Evolutionary conservation across 371 early-diverging fungal genomes (phyloP).

Genomic region (Mortierella sp.): DNA sequence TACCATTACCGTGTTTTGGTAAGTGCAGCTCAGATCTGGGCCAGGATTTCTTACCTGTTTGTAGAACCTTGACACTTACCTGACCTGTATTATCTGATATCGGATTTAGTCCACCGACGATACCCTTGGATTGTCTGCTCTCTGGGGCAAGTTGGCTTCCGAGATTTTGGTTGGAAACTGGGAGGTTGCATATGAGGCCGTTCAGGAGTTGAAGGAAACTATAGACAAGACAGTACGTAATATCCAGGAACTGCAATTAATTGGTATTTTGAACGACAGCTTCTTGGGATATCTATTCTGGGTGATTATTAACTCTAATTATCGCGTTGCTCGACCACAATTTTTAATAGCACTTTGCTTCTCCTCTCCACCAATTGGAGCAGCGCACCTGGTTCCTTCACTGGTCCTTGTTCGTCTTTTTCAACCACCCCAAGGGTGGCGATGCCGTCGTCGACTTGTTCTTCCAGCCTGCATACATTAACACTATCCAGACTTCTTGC

Average conservation of each 20-base stretch:
- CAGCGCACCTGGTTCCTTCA: constrained; percentile 95
- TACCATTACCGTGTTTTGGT: constrained; percentile 94
- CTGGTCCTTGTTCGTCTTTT: constrained; percentile 97
- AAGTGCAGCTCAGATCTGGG: background rate
- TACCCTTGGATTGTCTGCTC: constrained; percentile 83
- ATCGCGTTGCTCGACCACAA: background rate
- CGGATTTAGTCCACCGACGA: constrained; percentile 83
- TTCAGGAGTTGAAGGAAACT: constrained; percentile 85
- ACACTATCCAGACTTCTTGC: constrained; percentile 95
- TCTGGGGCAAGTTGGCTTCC: constrained; percentile 97
- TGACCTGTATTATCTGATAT: no score
- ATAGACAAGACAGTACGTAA: constrained; percentile 80
- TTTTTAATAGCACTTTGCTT: constrained; percentile 64
- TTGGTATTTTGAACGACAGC: background rate
- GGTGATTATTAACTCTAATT: background rate
- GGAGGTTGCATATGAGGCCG: constrained; percentile 91
- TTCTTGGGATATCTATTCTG: background rate
- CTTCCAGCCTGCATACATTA: constrained; percentile 92
- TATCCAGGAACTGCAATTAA: background rate
- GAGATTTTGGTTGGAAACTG: constrained; percentile 95
- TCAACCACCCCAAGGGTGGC: constrained; percentile 96
- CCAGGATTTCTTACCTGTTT: background rate
- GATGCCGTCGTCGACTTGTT: constrained; percentile 94
- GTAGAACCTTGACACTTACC: background rate
- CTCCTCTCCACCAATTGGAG: constrained; percentile 89